Evolutionary conservation across 139 green algal genomes (phyloP).

Genomic region (Chlamydomonas sp.): DNA sequence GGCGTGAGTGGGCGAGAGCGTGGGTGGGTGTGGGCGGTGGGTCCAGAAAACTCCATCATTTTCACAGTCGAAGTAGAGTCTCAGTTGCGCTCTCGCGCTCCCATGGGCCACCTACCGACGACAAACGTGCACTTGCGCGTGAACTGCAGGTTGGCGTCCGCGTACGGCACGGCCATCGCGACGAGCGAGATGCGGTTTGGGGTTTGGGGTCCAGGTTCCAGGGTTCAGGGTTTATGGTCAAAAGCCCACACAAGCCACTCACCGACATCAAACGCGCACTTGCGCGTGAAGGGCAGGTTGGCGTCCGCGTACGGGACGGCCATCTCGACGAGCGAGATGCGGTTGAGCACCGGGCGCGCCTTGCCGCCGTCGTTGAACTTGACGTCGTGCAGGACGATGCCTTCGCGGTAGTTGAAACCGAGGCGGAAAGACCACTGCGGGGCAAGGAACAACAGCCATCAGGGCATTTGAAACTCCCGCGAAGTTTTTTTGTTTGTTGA

Average conservation of each 20-base stretch:
- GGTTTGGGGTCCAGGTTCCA: too few species aligned
- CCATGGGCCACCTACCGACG: too few species aligned
- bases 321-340: conserved; percentile 70
- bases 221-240: not conserved
- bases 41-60: too few species aligned
- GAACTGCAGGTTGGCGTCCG: conserved; percentile 45
- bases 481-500: too few species aligned
- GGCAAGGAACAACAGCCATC: too few species aligned
- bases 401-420: conserved; percentile 44
- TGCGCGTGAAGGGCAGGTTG: conserved; percentile 57
- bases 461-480: too few species aligned
- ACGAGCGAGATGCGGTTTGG: conserved; percentile 59
- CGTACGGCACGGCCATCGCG: conserved; percentile 80
- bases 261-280: conserved; percentile 79
- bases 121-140: conserved; percentile 80
- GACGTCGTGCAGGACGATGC: conserved; percentile 69
- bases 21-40: too few species aligned
- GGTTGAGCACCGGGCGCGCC: conserved; percentile 52
- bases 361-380: conserved; percentile 45
- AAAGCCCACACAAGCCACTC: not conserved
- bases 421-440: not conserved
- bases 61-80: too few species aligned
- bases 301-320: conserved; percentile 61
- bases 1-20: too few species aligned
- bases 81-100: too few species aligned